Conservation (phyloP, 2,329 filamentous ascomycete genomes). For the Podosphaera fusca region DNA sequence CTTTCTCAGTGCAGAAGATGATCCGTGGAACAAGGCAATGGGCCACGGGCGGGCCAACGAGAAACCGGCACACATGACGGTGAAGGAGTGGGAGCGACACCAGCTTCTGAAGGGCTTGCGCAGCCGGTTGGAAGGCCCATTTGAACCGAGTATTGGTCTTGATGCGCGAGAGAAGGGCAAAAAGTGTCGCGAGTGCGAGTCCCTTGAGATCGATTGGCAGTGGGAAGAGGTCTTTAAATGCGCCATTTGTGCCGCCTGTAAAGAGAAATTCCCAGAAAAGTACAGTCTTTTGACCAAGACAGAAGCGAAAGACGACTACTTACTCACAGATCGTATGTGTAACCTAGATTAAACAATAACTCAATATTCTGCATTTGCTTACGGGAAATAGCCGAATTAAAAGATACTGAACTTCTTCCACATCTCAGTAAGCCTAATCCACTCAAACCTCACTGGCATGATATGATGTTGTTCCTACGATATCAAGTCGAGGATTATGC, state of each 20-base stretch:
- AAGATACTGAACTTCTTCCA: conserved; percentile 64
- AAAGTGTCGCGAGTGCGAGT: conserved; percentile 63
- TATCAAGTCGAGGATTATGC: conserved; percentile 91
- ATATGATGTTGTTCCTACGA: conserved; percentile 94
- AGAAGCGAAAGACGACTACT: conserved; percentile 83
- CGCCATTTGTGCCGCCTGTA: conserved; percentile 60
- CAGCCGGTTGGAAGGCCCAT: conserved; percentile 55
- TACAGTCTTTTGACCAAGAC: conserved; percentile 94
- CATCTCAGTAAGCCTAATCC: conserved; percentile 81
- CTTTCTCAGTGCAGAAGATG: conserved; percentile 75
- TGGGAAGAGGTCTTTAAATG: conserved; percentile 72
- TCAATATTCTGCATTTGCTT: neutral
- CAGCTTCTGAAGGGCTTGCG: conserved; percentile 52
- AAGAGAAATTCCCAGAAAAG: conserved; percentile 74
- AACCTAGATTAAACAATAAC: too few species aligned
- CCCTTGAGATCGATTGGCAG: conserved; percentile 77
- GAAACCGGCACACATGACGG: conserved; percentile 70
- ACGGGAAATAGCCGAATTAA: conserved; percentile 49
- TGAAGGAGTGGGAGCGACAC: conserved; percentile 74
- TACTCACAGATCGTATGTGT: conserved; percentile 65
- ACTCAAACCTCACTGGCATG: conserved; percentile 87
- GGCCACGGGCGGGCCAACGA: conserved; percentile 27
- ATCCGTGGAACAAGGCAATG: conserved; percentile 67
- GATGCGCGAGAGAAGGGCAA: conserved; percentile 42
- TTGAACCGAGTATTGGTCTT: conserved; percentile 61